Conservation (phyloP, 2,329 filamentous ascomycete species). For the Calonectria montana region DNA sequence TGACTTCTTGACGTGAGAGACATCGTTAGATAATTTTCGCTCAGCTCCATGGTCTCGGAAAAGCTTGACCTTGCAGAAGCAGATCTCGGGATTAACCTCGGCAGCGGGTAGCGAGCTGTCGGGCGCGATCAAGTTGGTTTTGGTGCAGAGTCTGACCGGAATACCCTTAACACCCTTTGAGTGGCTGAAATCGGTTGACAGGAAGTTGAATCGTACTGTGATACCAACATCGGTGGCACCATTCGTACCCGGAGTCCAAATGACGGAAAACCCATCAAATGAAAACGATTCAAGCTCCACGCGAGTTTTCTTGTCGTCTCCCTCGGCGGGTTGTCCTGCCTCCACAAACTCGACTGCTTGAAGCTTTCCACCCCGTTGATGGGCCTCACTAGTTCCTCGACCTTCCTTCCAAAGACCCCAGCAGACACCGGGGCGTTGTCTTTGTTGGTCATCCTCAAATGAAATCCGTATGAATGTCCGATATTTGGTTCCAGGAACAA, state of each 20-base stretch:
- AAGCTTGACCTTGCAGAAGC: slow-evolving; percentile 96
- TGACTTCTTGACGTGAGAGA: slow-evolving; percentile 94
- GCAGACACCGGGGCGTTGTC: slow-evolving; percentile 82
- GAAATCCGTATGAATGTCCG: slow-evolving; percentile 95
- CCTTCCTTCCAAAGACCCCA: slow-evolving; percentile 97
- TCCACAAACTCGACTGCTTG: slow-evolving; percentile 96
- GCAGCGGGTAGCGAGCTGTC: slow-evolving; percentile 60
- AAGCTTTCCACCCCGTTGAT: slow-evolving; percentile 90
- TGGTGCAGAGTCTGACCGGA: slow-evolving; percentile 90
- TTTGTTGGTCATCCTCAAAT: slow-evolving; percentile 95
- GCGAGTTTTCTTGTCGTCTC: slow-evolving; percentile 74
- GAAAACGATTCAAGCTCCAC: slow-evolving; percentile 81
- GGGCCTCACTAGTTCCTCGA: slow-evolving; percentile 93
- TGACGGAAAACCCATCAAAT: slow-evolving; percentile 93
- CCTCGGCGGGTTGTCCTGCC: slow-evolving; percentile 67
- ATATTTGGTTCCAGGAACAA: slow-evolving; percentile 75
- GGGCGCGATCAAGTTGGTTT: slow-evolving; percentile 77
- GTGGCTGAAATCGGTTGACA: slow-evolving; percentile 98
- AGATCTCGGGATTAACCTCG: slow-evolving; percentile 74
- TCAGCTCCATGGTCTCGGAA: slow-evolving; percentile 97
- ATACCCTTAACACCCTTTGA: slow-evolving; percentile 99
- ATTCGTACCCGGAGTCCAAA: slow-evolving; percentile 82
- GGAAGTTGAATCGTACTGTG: slow-evolving; percentile 95
- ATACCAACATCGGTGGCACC: slow-evolving; percentile 82
- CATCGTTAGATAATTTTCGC: slow-evolving; percentile 92